Evolutionary conservation across 2,329 filamentous ascomycete genomes (phyloP).

Genomic region (Cryphonectria nitschkei): DNA sequence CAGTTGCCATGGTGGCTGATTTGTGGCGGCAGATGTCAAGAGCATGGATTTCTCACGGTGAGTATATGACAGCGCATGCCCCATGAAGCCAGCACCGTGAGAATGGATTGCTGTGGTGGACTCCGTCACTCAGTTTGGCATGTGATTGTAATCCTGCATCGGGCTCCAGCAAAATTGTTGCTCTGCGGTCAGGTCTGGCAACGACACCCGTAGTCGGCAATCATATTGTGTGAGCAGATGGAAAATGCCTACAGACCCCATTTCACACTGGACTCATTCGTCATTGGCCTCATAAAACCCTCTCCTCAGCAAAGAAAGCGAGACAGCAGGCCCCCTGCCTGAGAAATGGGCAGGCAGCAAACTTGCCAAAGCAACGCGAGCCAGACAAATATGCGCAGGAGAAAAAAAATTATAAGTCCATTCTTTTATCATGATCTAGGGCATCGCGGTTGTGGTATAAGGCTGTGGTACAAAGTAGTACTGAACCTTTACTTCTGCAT

Average conservation of each 20-base stretch:
- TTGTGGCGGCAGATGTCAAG: neutral
- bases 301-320: slow-evolving; percentile 17
- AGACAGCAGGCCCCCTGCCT: slow-evolving; percentile 4
- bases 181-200: slow-evolving; percentile 1
- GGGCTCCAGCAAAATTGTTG: neutral
- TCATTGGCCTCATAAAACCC: slow-evolving; percentile 21
- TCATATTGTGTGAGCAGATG: slow-evolving; percentile 22
- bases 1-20: neutral
- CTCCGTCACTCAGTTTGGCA: neutral
- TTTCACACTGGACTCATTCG: slow-evolving; percentile 19
- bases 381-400: slow-evolving; percentile 14
- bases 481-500: slow-evolving; percentile 77
- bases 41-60: neutral
- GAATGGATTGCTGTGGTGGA: neutral
- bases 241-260: slow-evolving; percentile 26
- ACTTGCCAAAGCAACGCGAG: slow-evolving; percentile 17
- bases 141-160: neutral
- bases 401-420: slow-evolving; percentile 19
- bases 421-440: slow-evolving; percentile 27
- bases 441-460: slow-evolving; percentile 25
- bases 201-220: slow-evolving; percentile 20
- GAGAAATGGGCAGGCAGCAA: slow-evolving; percentile 8
- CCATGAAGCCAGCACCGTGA: neutral
- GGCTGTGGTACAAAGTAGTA: slow-evolving; percentile 10
- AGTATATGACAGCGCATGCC: neutral